Evolutionary conservation across 257 asterid genomes (phyloP), one percentile per base, ranked within the genome.

Genomic region (Ocimum tenuiflorum): DNA sequence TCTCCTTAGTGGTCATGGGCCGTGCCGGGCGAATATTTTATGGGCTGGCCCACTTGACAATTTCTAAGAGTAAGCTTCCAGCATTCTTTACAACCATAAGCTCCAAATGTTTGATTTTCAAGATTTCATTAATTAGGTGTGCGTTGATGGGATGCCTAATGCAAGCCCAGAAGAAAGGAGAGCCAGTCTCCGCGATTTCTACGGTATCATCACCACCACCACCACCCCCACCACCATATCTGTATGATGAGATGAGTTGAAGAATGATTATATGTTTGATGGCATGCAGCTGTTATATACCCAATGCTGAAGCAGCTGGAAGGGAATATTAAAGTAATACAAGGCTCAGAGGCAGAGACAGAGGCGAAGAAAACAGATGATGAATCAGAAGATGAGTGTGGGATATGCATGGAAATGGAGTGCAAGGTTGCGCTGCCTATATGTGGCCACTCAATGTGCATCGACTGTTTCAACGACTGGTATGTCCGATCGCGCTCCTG

Each of bases 241-340:
- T 2, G 31, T 4, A n/a, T 27, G 31, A 27, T 27, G 31, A 1
- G 31, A n/a, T 42, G 17, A 1, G 31, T 24, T 31, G 36, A 31
- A 0, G 36, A 0, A 0, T 31, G 36, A 5, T 31, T 5, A 7
- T 36, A 1, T 27, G 2, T 27, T 4, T 27, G 31, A 27, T 1
- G 31, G 31, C n/a, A n/a, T n/a, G 31, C 84, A 84, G 91, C 85
- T 75, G 85, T 87, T 24, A 82, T 87, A 73, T 84, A 82, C 65
- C 95, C 95, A 12, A 82, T 79, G 73, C 74, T 84, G 45, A 77
- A 82, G 77, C 89, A 84, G 69, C 80, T 87, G 10, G 89, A 82
- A 51, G 85, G 85, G 18, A 72, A 76, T 65, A 31, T 27, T 80
- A 50, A 57, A 48, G 83, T 80, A 76, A 36, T 77, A 78, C 36